Evolutionary conservation across 257 asterid species (phyloP), one percentile per base, ranked within the genome.

Genomic region (Plantago elongata): DNA sequence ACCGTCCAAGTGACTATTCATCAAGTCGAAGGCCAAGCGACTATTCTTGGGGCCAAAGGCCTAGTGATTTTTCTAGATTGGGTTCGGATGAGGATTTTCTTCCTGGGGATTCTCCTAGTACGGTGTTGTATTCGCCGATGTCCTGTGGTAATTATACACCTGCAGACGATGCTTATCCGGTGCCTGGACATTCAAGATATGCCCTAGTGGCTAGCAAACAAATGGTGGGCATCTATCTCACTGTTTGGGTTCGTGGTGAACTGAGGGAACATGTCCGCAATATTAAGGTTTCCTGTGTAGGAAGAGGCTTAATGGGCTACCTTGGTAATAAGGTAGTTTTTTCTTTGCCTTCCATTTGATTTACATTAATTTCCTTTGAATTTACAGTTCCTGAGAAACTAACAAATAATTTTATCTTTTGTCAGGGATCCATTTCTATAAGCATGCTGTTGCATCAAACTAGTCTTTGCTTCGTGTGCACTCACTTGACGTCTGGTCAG

Each of bases 361-460:
- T 45, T 45, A 42, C n/a, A 11, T 40, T n/a, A 1, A 18, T 9
- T 9, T 14, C n/a, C 3, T 2, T 42, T 42, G 0, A 14, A 67
- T 51, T 18, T 18, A 48, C 34, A 15, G 40, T 59, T 65, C 37
- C 45, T 60, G 9, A 34, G 64, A 56, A 14, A 60, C 54, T 55
- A 60, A 69, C 29, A 61, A 54, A 12, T 11, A 42, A 45, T 62
- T 9, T 57, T 17, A 14, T 40, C 30, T 12, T 44, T 64, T 55
- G 75, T 67, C 89, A 93, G 99, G 99, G 99, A 55, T 93, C 99
- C 30, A 93, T 93, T 73, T 85, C 99, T 0, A 76, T 93, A 62
- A 93, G 99, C 78, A 87, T 93, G 97, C 52, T 80, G 61, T 78
- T 93, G 86, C 99, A 93, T 77, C 97, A 89, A 77, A 93, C 99